Base-by-base conservation (phyloP, 164 flowering plant species). In the Annona cherimola region DNA sequence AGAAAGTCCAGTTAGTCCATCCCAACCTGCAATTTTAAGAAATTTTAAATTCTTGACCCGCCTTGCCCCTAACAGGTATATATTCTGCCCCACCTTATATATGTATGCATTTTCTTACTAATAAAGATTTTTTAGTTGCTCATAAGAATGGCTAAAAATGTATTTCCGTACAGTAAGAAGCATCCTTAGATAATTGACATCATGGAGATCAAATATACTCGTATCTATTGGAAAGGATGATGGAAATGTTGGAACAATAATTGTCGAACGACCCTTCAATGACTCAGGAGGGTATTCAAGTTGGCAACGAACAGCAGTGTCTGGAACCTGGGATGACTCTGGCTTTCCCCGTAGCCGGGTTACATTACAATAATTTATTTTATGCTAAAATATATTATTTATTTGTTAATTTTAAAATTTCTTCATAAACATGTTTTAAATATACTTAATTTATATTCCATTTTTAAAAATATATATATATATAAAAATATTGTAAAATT, bases 1-100 rank as follows among this genome's bases (percentile, higher is more conserved):
- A n/a, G n/a, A n/a, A n/a, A n/a, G n/a, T 93, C 99, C 98, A 96
- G 54, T n/a, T n/a, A 96, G 97, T 26, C 99, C 99, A 83, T 97
- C 93, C 82, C 93, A 93, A 8, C 99, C 99, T 12, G 93, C 78
- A 69, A 96, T 86, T 69, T 93, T 96, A 81, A 92, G 99, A 83
- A 96, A 86, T 69, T 87, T 83, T 68, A 98, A 96, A 73, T 98
- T 96, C 72, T 93, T 90, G 35, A 91, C 79, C 19, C 97, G 83
- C 68, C 99, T 98, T 88, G 57, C 88, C 97, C 75, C 97, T 84
- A 96, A 96, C 80, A 82, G 81, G 81, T 93, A 96, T 82, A 79
- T 94, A 97, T 94, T 86, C 55, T 4, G 42, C 7, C 69, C 6
- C 62, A 7, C 43, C n/a, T n/a, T n/a, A n/a, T n/a, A n/a, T n/a